These are phyloP conservation scores for Pseudevernia furfuracea DNA, from an alignment of 495 filamentous ascomycete genomes.

Conservation along the genomic window DNA sequence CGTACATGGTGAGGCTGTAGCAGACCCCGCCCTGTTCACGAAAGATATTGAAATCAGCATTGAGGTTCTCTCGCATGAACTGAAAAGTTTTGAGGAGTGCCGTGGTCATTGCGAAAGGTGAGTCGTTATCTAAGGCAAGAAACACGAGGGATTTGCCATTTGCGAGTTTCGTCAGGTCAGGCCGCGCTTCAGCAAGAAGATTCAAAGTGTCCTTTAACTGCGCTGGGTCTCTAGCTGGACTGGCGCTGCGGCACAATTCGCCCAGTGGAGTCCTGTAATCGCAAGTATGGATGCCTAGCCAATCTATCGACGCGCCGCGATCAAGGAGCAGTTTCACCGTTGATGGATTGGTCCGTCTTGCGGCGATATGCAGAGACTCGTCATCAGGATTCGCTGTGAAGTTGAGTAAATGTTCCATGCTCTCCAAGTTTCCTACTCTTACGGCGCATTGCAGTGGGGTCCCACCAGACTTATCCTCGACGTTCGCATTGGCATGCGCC, in stretches of 20 bases:
- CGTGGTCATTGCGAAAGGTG: constrained; percentile 11
- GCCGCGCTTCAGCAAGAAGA: constrained; percentile 9
- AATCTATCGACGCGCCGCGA: constrained; percentile 7
- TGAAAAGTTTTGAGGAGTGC: constrained; percentile 10
- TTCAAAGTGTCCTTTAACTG: constrained; percentile 16
- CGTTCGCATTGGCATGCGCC: constrained; percentile 14
- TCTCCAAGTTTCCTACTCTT: neutral
- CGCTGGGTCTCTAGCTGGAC: constrained; percentile 6
- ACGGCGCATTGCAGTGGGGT: constrained; percentile 17
- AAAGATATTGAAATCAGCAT: constrained; percentile 17
- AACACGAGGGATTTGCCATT: constrained; percentile 9
- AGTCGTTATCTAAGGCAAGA: constrained; percentile 19
- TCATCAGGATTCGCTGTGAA: constrained; percentile 15
- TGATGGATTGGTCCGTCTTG: constrained; percentile 2
- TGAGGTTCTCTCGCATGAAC: constrained; percentile 11
- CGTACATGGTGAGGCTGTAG: constrained; percentile 21
- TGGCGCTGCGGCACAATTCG: constrained; percentile 15
- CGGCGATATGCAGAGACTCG: constrained; percentile 22
- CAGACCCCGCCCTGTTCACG: constrained; percentile 5
- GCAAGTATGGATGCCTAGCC: constrained; percentile 14
- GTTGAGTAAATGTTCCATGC: constrained; percentile 17
- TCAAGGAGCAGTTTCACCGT: constrained; percentile 17
- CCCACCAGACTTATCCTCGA: constrained; percentile 7
- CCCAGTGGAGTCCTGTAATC: constrained; percentile 18
- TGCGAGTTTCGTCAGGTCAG: constrained; percentile 7